Percentiles rank a stretch among this genome's conserved stretches.
Evolutionary conservation across 148 eudicot genomes (phyloP).

Genomic region (Cornus controversa): DNA sequence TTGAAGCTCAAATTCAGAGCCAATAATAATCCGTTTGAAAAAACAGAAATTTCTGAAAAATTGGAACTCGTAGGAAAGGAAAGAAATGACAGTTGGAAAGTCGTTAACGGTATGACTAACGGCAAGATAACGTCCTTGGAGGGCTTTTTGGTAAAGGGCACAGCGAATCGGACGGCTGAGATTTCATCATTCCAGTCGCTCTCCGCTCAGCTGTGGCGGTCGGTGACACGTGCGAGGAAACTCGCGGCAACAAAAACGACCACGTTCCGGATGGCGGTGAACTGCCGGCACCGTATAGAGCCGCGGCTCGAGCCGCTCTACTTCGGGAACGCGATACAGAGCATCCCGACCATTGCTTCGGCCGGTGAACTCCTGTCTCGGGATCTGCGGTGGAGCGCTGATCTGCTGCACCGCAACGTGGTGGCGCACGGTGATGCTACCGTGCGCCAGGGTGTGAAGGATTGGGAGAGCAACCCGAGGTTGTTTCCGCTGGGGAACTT

Average conservation of each 20-base stretch:
- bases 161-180: constrained; percentile 21
- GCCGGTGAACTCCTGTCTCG: constrained; percentile 47
- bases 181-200: constrained; percentile 75
- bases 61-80: constrained; percentile 25
- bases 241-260: constrained; percentile 38
- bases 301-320: constrained; percentile 52
- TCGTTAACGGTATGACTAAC: constrained; percentile 18
- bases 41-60: not conserved
- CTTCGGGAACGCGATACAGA: constrained; percentile 71
- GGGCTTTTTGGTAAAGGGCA: no score
- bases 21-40: constrained; percentile 35
- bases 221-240: constrained; percentile 59
- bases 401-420: constrained; percentile 44
- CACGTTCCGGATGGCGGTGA: constrained; percentile 51
- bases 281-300: constrained; percentile 51
- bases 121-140: constrained; percentile 18
- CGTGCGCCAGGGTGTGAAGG: constrained; percentile 32
- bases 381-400: constrained; percentile 42
- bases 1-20: constrained; percentile 47
- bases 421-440: constrained; percentile 40
- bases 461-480: constrained; percentile 56
- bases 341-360: constrained; percentile 37
- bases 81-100: constrained; percentile 21
- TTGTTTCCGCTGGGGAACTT: constrained; percentile 58
- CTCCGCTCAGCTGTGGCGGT: constrained; percentile 60